These are phyloP conservation scores for Lactifluus rugatus DNA, from an alignment of 768 basidiomycete genomes.

Conservation along the genomic window DNA sequence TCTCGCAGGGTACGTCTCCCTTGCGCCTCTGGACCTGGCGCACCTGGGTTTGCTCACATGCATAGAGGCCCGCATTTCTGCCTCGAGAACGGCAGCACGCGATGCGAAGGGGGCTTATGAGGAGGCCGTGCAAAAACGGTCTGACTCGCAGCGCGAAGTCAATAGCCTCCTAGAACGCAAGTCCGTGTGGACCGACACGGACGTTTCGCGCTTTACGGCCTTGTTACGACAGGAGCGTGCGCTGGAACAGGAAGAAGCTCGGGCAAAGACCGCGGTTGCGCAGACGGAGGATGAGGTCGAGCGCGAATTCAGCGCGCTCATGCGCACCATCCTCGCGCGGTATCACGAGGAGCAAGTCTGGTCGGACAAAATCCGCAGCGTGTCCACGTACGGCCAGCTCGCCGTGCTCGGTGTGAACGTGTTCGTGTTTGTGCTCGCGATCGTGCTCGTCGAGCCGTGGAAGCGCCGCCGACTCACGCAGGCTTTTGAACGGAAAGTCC, in stretches of 20 bases:
- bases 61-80: constrained; percentile 64
- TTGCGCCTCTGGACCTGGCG: no score
- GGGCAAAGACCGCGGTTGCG: constrained; percentile 56
- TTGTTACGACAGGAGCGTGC: constrained; percentile 87
- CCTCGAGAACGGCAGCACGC: constrained; percentile 55
- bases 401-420: constrained; percentile 82
- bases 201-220: constrained; percentile 79
- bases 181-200: constrained; percentile 81
- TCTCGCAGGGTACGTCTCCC: constrained; percentile 58
- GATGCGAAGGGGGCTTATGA: constrained; percentile 70
- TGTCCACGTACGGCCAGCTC: constrained; percentile 87
- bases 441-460: constrained; percentile 92
- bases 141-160: constrained; percentile 86
- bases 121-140: constrained; percentile 66
- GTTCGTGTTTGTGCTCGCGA: constrained; percentile 82
- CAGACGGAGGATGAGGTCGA: constrained; percentile 76
- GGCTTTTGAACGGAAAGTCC: constrained; percentile 80
- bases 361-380: constrained; percentile 97
- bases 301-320: constrained; percentile 75
- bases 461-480: constrained; percentile 79
- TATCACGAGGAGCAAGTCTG: constrained; percentile 99
- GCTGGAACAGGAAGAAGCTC: constrained; percentile 68
- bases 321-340: constrained; percentile 79
- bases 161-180: constrained; percentile 94
- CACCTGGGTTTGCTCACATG: not conserved